Evolutionary conservation across 345 rosid genomes (phyloP), one percentile per base, ranked within the genome.

Genomic region (Sisymbrium altissimum): DNA sequence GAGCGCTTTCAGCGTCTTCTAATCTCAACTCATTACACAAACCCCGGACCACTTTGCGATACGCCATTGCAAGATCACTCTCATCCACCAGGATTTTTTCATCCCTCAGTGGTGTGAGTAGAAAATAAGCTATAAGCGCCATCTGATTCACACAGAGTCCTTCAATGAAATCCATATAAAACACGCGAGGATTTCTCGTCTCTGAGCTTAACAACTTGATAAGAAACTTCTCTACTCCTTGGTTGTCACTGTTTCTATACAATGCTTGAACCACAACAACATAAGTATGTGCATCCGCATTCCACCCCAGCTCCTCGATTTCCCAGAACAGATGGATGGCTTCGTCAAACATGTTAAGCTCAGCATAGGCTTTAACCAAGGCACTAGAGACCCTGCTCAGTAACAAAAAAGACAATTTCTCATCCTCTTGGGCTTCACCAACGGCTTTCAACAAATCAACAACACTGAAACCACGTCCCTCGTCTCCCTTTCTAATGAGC

Each of bases 1-100:
- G 40, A 66, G 83, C 81, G 7, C 14, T 10, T 41, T 83, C 83
- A 59, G 96, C 98, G 10, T 72, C 83, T 36, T 89, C 78, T 40
- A 88, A 6, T 33, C 78, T 88, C 85, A 60, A 75, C 78, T 91
- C 89, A 23, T 72, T 55, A 33, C 92, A 89, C 18, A 93, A 81
- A 32, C 91, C 87, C 40, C 73, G 77, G 65, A 89, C 75, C 41
- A 89, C 84, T 67, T 73, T 76, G 12, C 75, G 53, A 76, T 79
- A 89, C 15, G 82, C 85, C 32, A 70, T 78, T 35, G 52, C 61
- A 40, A 75, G 79, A 50, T n/a, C 63, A 10, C 54, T 66, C 3
- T 11, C 63, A 61, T 70, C 83, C 43, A 87, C 50, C 46, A 83
- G 86, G 66, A 84, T 27, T 2, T 79, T 79, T 7, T 76, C 83